phyloP scores from a whole-genome alignment of 1,284 basidiomycete species.

The Sporisorium graminicola region DNA sequence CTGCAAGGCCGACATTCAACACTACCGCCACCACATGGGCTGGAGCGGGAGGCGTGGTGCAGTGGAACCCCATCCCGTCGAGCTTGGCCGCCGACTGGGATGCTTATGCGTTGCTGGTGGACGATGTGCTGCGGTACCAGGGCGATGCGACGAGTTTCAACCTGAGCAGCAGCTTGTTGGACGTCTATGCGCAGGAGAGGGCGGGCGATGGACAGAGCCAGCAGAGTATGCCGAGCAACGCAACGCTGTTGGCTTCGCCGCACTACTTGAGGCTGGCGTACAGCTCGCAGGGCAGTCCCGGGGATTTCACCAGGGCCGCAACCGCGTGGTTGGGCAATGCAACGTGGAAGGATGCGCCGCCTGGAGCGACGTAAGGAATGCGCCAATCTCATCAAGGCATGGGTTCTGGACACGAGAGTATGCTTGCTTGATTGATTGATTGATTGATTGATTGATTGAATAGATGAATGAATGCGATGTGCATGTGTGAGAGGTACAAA shows the following conservation, averaged over 20 bases:
- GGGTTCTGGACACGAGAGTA: too few relatives aligned
- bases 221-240: slow-evolving; percentile 65
- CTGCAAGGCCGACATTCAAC: slow-evolving; percentile 78
- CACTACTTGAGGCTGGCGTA: slow-evolving; percentile 85
- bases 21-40: slow-evolving; percentile 26
- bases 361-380: slow-evolving; percentile 36
- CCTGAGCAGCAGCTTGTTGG: slow-evolving; percentile 29
- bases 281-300: slow-evolving; percentile 76
- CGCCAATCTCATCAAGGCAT: too few relatives aligned
- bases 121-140: slow-evolving; percentile 83
- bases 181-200: slow-evolving; percentile 10
- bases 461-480: neutral
- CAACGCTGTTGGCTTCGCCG: slow-evolving; percentile 72
- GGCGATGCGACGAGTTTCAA: slow-evolving; percentile 74
- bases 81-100: slow-evolving; percentile 74
- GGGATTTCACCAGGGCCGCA: slow-evolving; percentile 86
- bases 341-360: slow-evolving; percentile 75
- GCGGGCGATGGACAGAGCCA: neutral
- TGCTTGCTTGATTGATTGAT: neutral
- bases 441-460: too few relatives aligned
- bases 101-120: slow-evolving; percentile 82
- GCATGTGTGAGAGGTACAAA: neutral
- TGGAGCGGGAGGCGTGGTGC: slow-evolving; percentile 47
- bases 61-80: slow-evolving; percentile 77
- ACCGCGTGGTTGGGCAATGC: slow-evolving; percentile 80